phyloP scores from a whole-genome alignment of 2,329 filamentous ascomycete species.

The Aspergillus sp. region DNA sequence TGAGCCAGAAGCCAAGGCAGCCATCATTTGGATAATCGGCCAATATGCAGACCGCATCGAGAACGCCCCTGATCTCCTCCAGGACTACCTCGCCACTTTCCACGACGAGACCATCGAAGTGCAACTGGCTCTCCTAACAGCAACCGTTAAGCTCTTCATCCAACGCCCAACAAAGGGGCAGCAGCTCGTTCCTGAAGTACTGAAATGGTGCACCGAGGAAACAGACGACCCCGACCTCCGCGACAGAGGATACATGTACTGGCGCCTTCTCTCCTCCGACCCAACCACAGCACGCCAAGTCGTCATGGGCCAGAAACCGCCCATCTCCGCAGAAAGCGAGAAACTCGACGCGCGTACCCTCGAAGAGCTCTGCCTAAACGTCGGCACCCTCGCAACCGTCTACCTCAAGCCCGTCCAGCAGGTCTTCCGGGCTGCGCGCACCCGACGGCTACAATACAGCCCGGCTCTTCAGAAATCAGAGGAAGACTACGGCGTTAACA shows the following conservation, averaged over 20 bases:
- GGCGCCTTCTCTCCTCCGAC: conserved; percentile 90
- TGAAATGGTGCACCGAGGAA: conserved; percentile 98
- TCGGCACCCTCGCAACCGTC: conserved; percentile 93
- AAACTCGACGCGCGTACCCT: conserved; percentile 86
- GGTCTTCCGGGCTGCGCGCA: conserved; percentile 86
- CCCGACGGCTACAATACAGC: conserved; percentile 74
- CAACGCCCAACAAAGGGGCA: conserved; percentile 94
- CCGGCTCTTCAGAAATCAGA: conserved; percentile 78
- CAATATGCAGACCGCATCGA: conserved; percentile 97
- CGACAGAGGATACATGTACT: conserved; percentile 98
- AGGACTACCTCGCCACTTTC: conserved; percentile 94
- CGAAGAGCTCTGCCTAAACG: conserved; percentile 95
- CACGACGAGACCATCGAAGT: conserved; percentile 94
- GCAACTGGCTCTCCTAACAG: conserved; percentile 88
- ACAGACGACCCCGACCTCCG: conserved; percentile 98
- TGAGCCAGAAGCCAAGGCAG: conserved; percentile 95
- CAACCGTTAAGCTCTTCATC: conserved; percentile 97
- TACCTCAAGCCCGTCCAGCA: conserved; percentile 98
- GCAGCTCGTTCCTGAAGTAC: conserved; percentile 85
- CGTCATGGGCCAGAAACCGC: conserved; percentile 96
- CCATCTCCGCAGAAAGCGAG: conserved; percentile 94
- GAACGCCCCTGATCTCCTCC: conserved; percentile 88
- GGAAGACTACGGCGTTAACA: conserved; percentile 38
- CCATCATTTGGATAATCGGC: conserved; percentile 99
- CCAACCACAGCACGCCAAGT: conserved; percentile 81